Base-by-base conservation (phyloP, 768 basidiomycete genomes). In the Rhodotorula kratochvilovae region DNA sequence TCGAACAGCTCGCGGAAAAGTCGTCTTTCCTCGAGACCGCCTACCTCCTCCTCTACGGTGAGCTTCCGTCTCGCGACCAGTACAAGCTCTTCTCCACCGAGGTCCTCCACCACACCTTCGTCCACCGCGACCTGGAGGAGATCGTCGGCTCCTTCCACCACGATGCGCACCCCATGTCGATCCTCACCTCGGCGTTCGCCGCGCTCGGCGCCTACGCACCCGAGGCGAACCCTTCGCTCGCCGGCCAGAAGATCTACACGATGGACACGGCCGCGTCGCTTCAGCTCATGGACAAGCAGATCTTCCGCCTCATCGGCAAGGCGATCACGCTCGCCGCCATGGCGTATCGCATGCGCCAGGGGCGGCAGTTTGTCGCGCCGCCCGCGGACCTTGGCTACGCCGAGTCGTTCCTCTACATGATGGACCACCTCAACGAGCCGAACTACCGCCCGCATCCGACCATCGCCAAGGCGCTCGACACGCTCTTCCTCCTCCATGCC, bases 301-400 rank as follows among this genome's bases (percentile, higher is more conserved):
- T 94, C 54, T 92, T 88, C 67, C 64, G 76, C 10, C 45, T 77
- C 36, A 51, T 75, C 46, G 92, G 92, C 54, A 94, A 93, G 79
- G 88, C 89, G 16, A 91, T 89, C 11, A 92, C 91, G 0, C 83
- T 94, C 51, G 92, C 92, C 71, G 91, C 92, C 86, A 93, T 94
- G 91, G 92, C 92, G 0, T 95, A 93, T 80, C 90, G 92, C 42
- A 86, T 94, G 45, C 88, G 92, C 51, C 91, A 92, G 82, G 92
- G 92, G 46, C 85, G 92, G 68, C 87, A 90, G 60, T 94, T 95
- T 77, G 90, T 93, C 27, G 85, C 84, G 0, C 91, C 92, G 7
- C 91, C 91, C 12, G 86, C 87, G 1, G 90, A 89, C 19, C 36
- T 48, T 33, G 25, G 56, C 59, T 51, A 57, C 33, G 64, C 75